A percentile compares a stretch with the other conserved stretches of the same genome.
Evolutionary conservation across 495 filamentous ascomycete species (phyloP).

Genomic region (Clohesyomyces aquaticus): DNA sequence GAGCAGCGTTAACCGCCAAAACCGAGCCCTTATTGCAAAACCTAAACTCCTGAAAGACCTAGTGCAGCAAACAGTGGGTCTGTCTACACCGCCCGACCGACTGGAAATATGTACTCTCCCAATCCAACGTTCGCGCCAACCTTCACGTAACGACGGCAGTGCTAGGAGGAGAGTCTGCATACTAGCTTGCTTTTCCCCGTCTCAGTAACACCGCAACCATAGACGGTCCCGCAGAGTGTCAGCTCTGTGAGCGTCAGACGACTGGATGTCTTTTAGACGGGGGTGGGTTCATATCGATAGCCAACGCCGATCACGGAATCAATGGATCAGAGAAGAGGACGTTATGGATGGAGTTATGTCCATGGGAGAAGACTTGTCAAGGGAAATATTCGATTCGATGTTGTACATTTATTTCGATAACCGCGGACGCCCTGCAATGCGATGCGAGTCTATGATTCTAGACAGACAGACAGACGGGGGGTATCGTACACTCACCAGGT

Average conservation of each 20-base stretch:
- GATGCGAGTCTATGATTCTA: not conserved
- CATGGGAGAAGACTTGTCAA: not conserved
- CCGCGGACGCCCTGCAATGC: constrained; percentile 1
- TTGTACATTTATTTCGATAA: not conserved
- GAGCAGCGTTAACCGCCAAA: too few species aligned
- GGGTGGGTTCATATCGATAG: not conserved
- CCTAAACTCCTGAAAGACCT: too few species aligned
- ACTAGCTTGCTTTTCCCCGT: not conserved
- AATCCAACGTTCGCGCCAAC: too few species aligned
- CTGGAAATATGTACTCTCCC: too few species aligned
- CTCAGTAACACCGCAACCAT: not conserved
- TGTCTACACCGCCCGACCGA: too few species aligned
- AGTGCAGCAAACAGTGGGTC: too few species aligned
- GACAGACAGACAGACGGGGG: too few species aligned
- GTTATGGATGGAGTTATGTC: not conserved
- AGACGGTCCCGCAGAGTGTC: not conserved
- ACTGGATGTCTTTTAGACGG: not conserved
- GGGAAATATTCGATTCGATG: not conserved
- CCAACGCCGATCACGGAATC: not conserved
- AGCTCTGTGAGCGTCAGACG: not conserved
- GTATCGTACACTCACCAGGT: constrained; percentile 10
- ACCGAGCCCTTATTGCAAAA: too few species aligned
- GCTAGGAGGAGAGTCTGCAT: not conserved
- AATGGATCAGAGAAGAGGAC: not conserved
- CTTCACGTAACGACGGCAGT: not conserved